These are phyloP conservation scores for Aspergillus asperescens DNA, from an alignment of 495 filamentous ascomycete genomes.

Conservation along the genomic window DNA sequence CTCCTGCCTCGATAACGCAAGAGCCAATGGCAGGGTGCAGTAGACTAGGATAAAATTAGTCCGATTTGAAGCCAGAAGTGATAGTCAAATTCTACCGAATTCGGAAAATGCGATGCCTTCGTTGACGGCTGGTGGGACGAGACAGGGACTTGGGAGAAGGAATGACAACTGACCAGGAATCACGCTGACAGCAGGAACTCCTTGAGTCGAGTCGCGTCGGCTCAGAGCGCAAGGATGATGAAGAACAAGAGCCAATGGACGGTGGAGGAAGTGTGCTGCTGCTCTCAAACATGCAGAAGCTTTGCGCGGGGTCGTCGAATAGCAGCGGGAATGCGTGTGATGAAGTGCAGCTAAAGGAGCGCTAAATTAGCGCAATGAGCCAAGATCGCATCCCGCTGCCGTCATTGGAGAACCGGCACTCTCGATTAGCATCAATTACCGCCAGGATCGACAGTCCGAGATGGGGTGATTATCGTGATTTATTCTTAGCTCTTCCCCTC, in stretches of 20 bases:
- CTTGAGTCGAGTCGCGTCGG: background rate
- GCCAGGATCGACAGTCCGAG: background rate
- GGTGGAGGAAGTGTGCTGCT: background rate
- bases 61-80: background rate
- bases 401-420: background rate
- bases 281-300: background rate
- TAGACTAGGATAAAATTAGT: background rate
- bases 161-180: slow-evolving; percentile 3
- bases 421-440: slow-evolving; percentile 17
- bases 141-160: background rate
- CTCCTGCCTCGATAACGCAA: background rate
- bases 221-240: slow-evolving; percentile 1
- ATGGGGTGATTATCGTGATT: background rate
- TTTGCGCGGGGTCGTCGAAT: slow-evolving; percentile 10
- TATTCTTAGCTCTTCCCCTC: background rate
- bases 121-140: background rate
- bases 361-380: slow-evolving; percentile 21
- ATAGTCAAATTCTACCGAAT: slow-evolving; percentile 4
- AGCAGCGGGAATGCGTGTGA: background rate
- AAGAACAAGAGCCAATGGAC: slow-evolving; percentile 4
- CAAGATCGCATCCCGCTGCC: slow-evolving; percentile 20
- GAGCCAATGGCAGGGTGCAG: slow-evolving; percentile 8
- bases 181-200: slow-evolving; percentile 4
- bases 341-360: slow-evolving; percentile 10
- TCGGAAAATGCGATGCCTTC: slow-evolving; percentile 12